Evolutionary conservation across 805 yeast species (phyloP), one percentile per base, ranked within the genome.

Genomic region (Candida schatavii): DNA sequence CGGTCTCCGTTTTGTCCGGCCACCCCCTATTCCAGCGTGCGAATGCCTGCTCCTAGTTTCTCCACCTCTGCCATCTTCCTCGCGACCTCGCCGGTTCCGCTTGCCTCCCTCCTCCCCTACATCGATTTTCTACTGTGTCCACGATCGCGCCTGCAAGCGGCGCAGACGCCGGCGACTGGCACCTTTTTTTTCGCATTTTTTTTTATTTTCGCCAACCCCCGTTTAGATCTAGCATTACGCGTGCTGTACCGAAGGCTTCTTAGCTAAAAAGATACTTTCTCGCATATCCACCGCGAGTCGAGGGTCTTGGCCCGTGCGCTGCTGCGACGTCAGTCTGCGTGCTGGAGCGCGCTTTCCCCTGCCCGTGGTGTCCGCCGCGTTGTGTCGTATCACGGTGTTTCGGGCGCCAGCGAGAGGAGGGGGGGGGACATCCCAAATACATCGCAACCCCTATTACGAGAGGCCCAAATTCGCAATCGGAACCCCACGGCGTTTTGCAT

Each of bases 141-240:
- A 23, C 7, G 11, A 23, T 23, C 10, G 27, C 27, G 11, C 27
- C 10, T 23, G 27, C 7, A 23, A 23, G 7, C 27, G 11, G 7
- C 27, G 11, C 27, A n/a, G 27, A 7, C 27, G 27, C 27, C 11
- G 27, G 27, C n/a, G n/a, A n/a, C n/a, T n/a, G n/a, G n/a, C n/a
- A n/a, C n/a, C n/a, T n/a, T n/a, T n/a, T n/a, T n/a, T n/a, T n/a
- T n/a, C n/a, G n/a, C n/a, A 23, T 23, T 23, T 7, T 23, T 23
- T 23, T 7, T 23, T 23, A 7, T 23, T 23, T 23, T 23, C 27
- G 27, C 27, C 27, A 11, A 7, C 27, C 10, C 10, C 27, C 27
- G 27, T 36, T 27, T 33, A 33, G 36, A 33, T 33, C 36, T 21
- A 33, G 22, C 36, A 27, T 27, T 20, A 20, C 27, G 22, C 36